phyloP scores from a whole-genome alignment of 106 monocot species.

The Gastrodia elata region DNA sequence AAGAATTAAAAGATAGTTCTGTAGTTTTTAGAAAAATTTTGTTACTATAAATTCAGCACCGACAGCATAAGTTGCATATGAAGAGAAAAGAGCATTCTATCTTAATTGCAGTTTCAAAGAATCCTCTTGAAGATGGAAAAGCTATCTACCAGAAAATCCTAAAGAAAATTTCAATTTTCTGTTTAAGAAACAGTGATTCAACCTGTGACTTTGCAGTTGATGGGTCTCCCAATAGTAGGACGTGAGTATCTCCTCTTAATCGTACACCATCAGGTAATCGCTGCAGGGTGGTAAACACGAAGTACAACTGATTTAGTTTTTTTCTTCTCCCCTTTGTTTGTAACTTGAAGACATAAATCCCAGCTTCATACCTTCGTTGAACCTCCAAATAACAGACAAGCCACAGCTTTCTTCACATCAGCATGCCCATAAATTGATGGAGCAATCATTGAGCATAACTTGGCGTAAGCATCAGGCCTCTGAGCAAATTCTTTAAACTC shows the following conservation, averaged over 20 bases:
- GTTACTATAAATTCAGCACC: not conserved
- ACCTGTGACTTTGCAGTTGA: slow-evolving; percentile 99
- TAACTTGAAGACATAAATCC: not conserved
- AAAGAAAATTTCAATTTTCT: not conserved
- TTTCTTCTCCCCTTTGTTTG: not conserved
- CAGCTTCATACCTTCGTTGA: slow-evolving; percentile 69
- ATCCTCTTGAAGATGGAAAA: not conserved
- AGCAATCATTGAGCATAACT: slow-evolving; percentile 77
- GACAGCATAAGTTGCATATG: not conserved
- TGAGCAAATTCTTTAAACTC: slow-evolving; percentile 96
- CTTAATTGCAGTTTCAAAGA: not conserved
- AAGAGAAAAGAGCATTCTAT: not conserved
- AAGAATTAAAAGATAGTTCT: too few species aligned
- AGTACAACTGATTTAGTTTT: not conserved
- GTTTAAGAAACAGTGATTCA: not conserved
- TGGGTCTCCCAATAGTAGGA: slow-evolving; percentile 88
- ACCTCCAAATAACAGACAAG: slow-evolving; percentile 90
- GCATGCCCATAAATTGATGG: slow-evolving; percentile 95
- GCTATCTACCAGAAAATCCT: not conserved
- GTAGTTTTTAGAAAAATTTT: not conserved
- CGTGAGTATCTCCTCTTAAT: slow-evolving; percentile 95
- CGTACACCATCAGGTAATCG: slow-evolving; percentile 86
- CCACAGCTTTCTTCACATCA: slow-evolving; percentile 95
- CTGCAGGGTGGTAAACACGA: slow-evolving; percentile 26
- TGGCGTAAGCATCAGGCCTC: slow-evolving; percentile 79